Conservation (phyloP, 2,329 filamentous ascomycete species). For the Aaosphaeria arxii region DNA sequence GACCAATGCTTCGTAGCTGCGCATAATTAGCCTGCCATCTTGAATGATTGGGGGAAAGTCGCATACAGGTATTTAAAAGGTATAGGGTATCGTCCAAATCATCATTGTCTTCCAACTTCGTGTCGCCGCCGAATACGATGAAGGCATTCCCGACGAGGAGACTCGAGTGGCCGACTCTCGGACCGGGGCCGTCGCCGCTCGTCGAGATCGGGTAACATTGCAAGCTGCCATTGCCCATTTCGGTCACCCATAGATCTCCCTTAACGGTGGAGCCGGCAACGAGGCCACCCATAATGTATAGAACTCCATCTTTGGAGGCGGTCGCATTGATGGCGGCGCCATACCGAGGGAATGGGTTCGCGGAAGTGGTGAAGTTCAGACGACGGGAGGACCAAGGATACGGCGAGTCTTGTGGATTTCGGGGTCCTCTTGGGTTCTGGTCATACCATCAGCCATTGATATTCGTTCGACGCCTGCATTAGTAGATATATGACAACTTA, state of each 20-base stretch:
- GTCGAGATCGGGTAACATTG: slow-evolving; percentile 89
- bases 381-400: slow-evolving; percentile 96
- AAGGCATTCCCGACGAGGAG: slow-evolving; percentile 96
- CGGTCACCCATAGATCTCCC: slow-evolving; percentile 96
- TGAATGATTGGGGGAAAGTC: slow-evolving; percentile 1
- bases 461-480: neutral
- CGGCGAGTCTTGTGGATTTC: slow-evolving; percentile 65
- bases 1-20: slow-evolving; percentile 97
- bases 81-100: slow-evolving; percentile 93
- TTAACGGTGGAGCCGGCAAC: slow-evolving; percentile 95
- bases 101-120: slow-evolving; percentile 92
- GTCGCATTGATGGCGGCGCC: slow-evolving; percentile 91
- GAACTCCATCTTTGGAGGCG: slow-evolving; percentile 92
- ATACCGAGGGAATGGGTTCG: slow-evolving; percentile 92
- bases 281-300: slow-evolving; percentile 96
- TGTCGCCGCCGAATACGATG: slow-evolving; percentile 98
- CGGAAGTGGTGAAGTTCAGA: slow-evolving; percentile 79
- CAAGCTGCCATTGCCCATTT: slow-evolving; percentile 77
- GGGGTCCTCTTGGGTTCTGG: slow-evolving; percentile 32
- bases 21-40: slow-evolving; percentile 22
- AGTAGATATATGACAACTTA: slow-evolving; percentile 28
- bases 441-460: slow-evolving; percentile 12
- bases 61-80: slow-evolving; percentile 91
- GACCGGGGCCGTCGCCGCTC: slow-evolving; percentile 89
- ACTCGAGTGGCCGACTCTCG: slow-evolving; percentile 90